A percentile compares a stretch with the other conserved stretches of the same genome.
Conservation (phyloP, 148 eudicot species). For the Vaccinium darrowii region DNA sequence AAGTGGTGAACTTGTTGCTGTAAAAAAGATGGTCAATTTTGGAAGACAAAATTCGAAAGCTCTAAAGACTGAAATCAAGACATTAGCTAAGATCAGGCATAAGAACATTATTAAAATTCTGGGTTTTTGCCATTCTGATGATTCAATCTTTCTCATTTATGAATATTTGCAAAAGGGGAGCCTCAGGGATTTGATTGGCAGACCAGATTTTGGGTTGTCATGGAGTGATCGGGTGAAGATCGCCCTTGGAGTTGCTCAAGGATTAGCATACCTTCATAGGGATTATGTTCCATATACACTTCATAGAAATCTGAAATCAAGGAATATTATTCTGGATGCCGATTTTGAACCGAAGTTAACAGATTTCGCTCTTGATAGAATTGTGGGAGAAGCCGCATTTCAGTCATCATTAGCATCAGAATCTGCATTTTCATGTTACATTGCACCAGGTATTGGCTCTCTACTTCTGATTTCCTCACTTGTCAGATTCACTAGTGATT, state of each 20-base stretch:
- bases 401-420: conserved; percentile 57
- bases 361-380: conserved; percentile 71
- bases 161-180: conserved; percentile 70
- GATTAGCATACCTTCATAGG: conserved; percentile 75
- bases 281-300: conserved; percentile 72
- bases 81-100: conserved; percentile 79
- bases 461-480: neutral
- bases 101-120: conserved; percentile 69
- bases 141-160: conserved; percentile 64
- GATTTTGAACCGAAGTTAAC: conserved; percentile 77
- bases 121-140: conserved; percentile 65
- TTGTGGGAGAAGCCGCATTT: conserved; percentile 61
- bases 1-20: conserved; percentile 75
- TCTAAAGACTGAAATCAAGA: conserved; percentile 71
- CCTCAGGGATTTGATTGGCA: conserved; percentile 65
- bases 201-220: conserved; percentile 44
- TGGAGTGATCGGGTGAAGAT: conserved; percentile 70
- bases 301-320: conserved; percentile 68
- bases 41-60: conserved; percentile 51
- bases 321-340: conserved; percentile 64
- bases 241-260: conserved; percentile 86
- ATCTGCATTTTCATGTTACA: conserved; percentile 58
- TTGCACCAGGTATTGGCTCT: conserved; percentile 64
- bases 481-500: neutral
- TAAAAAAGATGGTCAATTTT: conserved; percentile 57